phyloP scores from a whole-genome alignment of 208 protist species.

The Leishmania mexicana region DNA sequence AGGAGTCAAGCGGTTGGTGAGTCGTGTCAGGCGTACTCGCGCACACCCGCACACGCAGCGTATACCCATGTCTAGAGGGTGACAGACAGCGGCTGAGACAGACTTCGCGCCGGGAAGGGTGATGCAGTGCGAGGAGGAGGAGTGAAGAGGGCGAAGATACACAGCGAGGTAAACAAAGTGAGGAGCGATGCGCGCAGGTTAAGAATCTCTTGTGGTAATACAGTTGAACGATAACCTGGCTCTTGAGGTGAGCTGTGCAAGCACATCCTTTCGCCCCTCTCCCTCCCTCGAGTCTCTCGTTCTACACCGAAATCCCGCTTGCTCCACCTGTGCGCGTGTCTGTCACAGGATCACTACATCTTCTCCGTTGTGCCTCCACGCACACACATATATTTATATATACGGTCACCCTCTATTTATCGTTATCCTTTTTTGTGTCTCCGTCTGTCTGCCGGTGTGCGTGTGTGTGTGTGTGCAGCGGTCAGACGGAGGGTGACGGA shows the following conservation, averaged over 20 bases:
- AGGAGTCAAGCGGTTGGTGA: not conserved
- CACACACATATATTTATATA: not conserved
- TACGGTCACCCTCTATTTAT: constrained; percentile 2
- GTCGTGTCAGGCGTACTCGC: not conserved
- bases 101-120: not conserved
- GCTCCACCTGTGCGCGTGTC: not conserved
- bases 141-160: not conserved
- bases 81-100: not conserved
- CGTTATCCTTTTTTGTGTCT: constrained; percentile 5
- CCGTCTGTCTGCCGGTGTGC: too few species aligned
- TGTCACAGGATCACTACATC: not conserved
- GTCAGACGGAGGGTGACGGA: not conserved
- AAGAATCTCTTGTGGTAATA: not conserved
- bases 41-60: not conserved
- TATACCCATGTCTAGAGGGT: not conserved
- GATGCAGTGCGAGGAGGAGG: not conserved
- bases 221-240: not conserved
- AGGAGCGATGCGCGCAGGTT: not conserved
- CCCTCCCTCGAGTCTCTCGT: not conserved
- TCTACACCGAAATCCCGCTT: not conserved
- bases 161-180: not conserved
- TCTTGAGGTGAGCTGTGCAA: too few species aligned
- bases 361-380: not conserved
- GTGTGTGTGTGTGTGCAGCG: too few species aligned
- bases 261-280: not conserved